These are phyloP conservation scores for Penicillium sp. DNA, from an alignment of 2,329 filamentous ascomycete species.

Conservation along the genomic window DNA sequence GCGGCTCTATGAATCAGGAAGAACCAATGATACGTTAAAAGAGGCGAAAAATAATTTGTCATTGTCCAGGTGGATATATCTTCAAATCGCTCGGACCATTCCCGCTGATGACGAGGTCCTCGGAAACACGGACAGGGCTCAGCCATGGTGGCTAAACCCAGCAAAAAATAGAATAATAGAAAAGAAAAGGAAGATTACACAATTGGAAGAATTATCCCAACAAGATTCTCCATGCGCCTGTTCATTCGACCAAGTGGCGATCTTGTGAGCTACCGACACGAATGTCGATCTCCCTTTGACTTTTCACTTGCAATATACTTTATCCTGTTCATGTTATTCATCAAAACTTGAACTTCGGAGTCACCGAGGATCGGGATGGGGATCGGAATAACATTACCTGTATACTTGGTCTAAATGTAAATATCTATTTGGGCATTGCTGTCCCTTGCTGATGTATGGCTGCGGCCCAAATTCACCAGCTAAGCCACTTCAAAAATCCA, in stretches of 20 bases:
- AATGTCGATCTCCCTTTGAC: not conserved
- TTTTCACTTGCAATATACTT: not conserved
- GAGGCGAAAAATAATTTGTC: slow-evolving; percentile 4
- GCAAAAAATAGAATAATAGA: not conserved
- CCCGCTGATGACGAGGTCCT: not conserved
- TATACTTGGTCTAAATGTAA: slow-evolving; percentile 71
- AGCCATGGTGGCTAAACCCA: not conserved
- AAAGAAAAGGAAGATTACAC: not conserved
- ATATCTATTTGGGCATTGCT: slow-evolving; percentile 79
- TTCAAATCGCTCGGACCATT: not conserved
- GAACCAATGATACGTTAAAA: not conserved
- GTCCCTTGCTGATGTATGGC: slow-evolving; percentile 72
- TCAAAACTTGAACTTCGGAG: not conserved
- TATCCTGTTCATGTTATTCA: not conserved
- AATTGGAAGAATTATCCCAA: not conserved
- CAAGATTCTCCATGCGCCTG: not conserved
- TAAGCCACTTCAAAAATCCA: slow-evolving; percentile 64
- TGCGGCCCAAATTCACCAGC: slow-evolving; percentile 76
- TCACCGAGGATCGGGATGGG: not conserved
- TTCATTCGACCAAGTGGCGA: not conserved
- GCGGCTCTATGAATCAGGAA: slow-evolving; percentile 1
- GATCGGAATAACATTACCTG: slow-evolving; percentile 6
- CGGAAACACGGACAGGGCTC: not conserved
- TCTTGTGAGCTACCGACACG: not conserved
- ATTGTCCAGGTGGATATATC: slow-evolving; percentile 1